These are phyloP conservation scores for Metschnikowia lochheadii DNA, from an alignment of 805 yeast genomes.

Conservation along the genomic window DNA sequence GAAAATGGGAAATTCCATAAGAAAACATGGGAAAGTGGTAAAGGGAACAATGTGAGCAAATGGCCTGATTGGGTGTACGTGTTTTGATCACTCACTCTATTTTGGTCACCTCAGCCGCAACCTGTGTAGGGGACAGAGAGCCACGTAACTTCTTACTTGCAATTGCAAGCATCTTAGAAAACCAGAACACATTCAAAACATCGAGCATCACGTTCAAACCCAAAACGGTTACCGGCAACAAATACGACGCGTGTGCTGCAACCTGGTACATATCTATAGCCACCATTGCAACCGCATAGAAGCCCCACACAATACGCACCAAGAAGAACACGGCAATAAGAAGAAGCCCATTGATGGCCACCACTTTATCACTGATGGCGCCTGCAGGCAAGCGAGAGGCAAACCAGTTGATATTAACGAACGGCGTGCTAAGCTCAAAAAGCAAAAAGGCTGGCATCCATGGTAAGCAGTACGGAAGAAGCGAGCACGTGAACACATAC, in stretches of 20 bases:
- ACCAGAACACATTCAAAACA: constrained; percentile 77
- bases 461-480: constrained; percentile 73
- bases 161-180: constrained; percentile 73
- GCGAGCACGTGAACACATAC: constrained; percentile 60
- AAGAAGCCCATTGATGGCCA: constrained; percentile 65
- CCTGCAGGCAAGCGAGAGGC: constrained; percentile 72
- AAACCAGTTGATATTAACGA: constrained; percentile 93
- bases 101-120: constrained; percentile 9
- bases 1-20: background rate
- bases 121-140: constrained; percentile 1
- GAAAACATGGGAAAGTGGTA: too few species aligned
- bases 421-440: constrained; percentile 90
- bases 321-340: constrained; percentile 68
- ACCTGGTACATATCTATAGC: constrained; percentile 44
- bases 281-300: constrained; percentile 57
- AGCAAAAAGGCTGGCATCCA: constrained; percentile 79
- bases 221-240: constrained; percentile 50
- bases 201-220: constrained; percentile 60
- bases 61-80: background rate
- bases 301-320: constrained; percentile 85
- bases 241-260: constrained; percentile 41
- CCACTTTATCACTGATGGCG: constrained; percentile 49
- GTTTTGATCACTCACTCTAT: constrained; percentile 4
- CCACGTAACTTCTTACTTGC: constrained; percentile 51
- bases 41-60: too few species aligned